Evolutionary conservation across 495 filamentous ascomycete genomes (phyloP), one percentile per base, ranked within the genome.

Genomic region (Penicillium canariense): DNA sequence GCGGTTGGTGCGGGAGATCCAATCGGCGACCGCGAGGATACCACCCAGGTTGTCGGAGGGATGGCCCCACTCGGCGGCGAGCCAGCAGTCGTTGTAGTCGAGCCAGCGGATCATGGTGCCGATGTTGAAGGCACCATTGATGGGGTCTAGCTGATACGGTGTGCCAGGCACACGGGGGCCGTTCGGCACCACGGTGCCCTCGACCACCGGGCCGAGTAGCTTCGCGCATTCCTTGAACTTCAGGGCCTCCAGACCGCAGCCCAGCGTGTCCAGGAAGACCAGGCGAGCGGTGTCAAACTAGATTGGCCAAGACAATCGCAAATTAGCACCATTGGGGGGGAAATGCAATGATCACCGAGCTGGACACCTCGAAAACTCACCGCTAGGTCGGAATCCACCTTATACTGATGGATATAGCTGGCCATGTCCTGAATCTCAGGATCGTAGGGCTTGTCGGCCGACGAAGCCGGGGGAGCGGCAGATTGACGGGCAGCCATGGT

Each of bases 1-100:
- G 61, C 88, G 89, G 81, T 97, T 97, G 60, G 93, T 97, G 62
- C 95, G 89, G 31, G 90, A 90, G 55, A 96, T 84, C 95, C 95
- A 98, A 77, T 98, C 94, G 25, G 94, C 91, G 34, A 96, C 91
- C 32, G 94, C 90, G 30, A 98, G 81, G 62, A 97, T 97, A 68
- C 90, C 93, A 50, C 93, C 93, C 50, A 97, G 75, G 78, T 97
- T 97, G 78, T 97, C 93, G 2, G 90, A 96, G 40, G 93, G 94
- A 67, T 98, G 94, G 40, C 94, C 94, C 94, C 94, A 98, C 77
- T 98, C 94, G 50, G 94, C 94, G 14, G 94, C 94, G 52, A 98
- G 79, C 95, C 94, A 98, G 82, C 94, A 97, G 81, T 98, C 94
- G 69, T 98, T 98, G 84, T 97, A 98, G 73, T 98, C 94, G 50